Evolutionary conservation across 352 stramenopile species (phyloP), one percentile per base, ranked within the genome.

Genomic region (Globisporangium nodosum): DNA sequence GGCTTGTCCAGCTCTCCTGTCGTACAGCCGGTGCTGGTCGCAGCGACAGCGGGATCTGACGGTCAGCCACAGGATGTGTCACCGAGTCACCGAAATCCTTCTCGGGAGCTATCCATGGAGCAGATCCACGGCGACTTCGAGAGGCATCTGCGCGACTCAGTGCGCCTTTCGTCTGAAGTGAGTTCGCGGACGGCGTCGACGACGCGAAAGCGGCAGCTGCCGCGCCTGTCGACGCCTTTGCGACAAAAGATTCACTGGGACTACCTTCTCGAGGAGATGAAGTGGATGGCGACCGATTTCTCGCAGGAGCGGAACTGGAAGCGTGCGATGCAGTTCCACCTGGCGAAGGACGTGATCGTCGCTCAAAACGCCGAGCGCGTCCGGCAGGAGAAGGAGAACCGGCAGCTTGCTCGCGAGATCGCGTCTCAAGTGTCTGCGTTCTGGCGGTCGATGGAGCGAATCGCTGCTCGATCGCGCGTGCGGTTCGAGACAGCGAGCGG

Each of bases 291-390:
- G 27, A 90, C 84, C 5, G 97, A 99, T 78, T 99, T 99, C 76
- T 78, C 90, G 33, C 88, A 98, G 68, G 96, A 99, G 69, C 78
- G 95, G 5, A 98, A 98, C 66, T 99, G 96, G 94, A 98, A 98
- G 49, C 74, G 71, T 13, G 80, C 83, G 35, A 56, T 84, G 47
- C 82, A 89, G 54, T 75, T 65, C 20, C 85, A 82, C 39, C 37
- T 93, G 12, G 82, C 78, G 20, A 70, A 70, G 30, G 75, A 91
- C 55, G 76, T 85, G 13, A 74, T 88, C 37, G 62, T 76, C n/a
- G 79, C 80, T 7, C 70, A 79, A 59, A 90, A 90, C 60, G 74
- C 75, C 9, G 83, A 92, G 56, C 76, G 65, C 56, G 63, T 88
- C 9, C 79, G 77, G 16, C 74, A 79, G 27, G 85, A 95, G 56